phyloP scores from a whole-genome alignment of 768 basidiomycete genomes.

The Suillus lakei region DNA sequence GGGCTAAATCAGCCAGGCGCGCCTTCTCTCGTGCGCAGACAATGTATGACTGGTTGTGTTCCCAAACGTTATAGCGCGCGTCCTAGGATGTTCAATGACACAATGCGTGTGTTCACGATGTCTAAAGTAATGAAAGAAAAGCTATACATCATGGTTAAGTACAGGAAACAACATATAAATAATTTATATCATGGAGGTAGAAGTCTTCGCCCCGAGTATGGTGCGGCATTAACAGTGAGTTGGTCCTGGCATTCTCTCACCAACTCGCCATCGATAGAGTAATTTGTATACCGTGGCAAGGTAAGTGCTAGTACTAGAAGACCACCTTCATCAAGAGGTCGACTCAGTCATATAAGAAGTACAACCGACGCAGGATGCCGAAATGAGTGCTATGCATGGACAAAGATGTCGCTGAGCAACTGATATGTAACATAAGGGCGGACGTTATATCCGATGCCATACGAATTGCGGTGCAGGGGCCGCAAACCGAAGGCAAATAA shows the following conservation, averaged over 20 bases:
- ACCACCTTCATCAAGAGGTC: background rate
- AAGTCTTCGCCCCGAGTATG: background rate
- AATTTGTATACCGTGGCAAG: background rate
- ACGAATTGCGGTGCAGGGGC: too few relatives aligned
- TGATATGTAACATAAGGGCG: background rate
- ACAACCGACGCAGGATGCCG: background rate
- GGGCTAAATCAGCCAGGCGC: too few relatives aligned
- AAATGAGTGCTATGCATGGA: background rate
- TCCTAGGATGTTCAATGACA: too few relatives aligned
- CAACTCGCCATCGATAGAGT: background rate
- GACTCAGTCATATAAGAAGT: background rate
- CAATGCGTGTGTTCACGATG: too few relatives aligned
- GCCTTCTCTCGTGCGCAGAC: too few relatives aligned
- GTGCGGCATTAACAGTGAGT: background rate
- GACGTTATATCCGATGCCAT: too few relatives aligned
- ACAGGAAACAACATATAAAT: background rate
- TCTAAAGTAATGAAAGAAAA: background rate
- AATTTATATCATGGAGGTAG: background rate
- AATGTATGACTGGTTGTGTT: too few relatives aligned
- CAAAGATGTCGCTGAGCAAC: background rate
- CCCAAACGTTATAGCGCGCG: too few relatives aligned
- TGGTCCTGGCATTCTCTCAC: too few relatives aligned
- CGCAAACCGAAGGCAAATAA: background rate
- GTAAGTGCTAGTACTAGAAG: background rate
- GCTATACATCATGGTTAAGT: too few relatives aligned